Evolutionary conservation across 768 basidiomycete species (phyloP), one percentile per base, ranked within the genome.

Genomic region (Leccinellum rugosiceps): DNA sequence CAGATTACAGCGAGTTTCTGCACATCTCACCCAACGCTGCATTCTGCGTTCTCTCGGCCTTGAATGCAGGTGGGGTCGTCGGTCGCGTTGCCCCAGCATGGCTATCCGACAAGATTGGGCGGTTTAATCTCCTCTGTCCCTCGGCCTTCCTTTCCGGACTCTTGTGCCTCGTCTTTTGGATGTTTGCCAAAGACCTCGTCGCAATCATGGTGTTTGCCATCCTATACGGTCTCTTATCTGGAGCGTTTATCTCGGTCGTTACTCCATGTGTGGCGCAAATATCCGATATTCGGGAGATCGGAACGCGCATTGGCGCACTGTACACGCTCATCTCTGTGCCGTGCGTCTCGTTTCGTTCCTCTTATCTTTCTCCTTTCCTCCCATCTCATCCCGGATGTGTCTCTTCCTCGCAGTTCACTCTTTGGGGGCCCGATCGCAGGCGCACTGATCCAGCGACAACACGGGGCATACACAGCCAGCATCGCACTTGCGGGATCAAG

Each of bases 201-300:
- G 59, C 74, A 45, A 67, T 87, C 41, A 75, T 80, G 63, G 57
- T 77, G 15, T 88, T 87, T 53, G 78, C 85, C 2, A 74, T 74
- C 1, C 41, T 79, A 0, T 90, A 84, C 63, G 88, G 88, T 0
- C 80, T 88, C 74, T 76, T 81, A 50, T 85, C 83, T 0, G 87
- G 88, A 5, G 83, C 85, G 10, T 84, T 88, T 71, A 83, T 87
- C 48, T 82, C 85, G 35, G 77, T 88, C 41, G 70, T 89, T 59
- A 84, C 81, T 11, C 86, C 87, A 0, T 88, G 86, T 63, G 78
- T 90, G 23, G 84, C 79, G 21, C 83, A 85, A 63, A 85, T 88
- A 52, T 85, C 85, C 32, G 78, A 86, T 38, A 72, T 80, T 21
- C 64, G 74, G 8, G 79, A 82, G 64, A 81, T 87, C 49, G 88